Evolutionary conservation across 2,329 filamentous ascomycete genomes (phyloP).

Genomic region (Stromatinia cepivora): DNA sequence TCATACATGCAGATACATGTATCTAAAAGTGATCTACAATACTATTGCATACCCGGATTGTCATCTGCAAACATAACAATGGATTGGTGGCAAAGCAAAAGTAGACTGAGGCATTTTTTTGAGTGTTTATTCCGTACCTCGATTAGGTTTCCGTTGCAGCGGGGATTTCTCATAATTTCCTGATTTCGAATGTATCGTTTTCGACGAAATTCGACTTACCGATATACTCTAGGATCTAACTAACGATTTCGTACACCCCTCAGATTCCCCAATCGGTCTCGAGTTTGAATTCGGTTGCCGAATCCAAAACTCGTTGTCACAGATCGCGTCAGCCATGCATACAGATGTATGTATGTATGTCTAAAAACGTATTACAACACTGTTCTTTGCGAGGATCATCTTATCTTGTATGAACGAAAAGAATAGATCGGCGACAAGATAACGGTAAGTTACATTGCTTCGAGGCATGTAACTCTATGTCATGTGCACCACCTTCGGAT

Average conservation of each 20-base stretch:
- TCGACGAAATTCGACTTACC: background rate
- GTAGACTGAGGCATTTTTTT: background rate
- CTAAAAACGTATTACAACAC: background rate
- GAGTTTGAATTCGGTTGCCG: background rate
- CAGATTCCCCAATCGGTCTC: background rate
- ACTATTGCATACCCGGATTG: too few relatives aligned
- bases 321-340: background rate
- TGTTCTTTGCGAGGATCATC: background rate
- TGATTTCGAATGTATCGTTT: background rate
- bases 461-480: background rate
- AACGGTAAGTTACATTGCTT: background rate
- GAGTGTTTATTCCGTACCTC: background rate
- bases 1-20: background rate
- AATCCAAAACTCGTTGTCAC: background rate
- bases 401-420: background rate
- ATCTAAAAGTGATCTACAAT: background rate
- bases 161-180: background rate
- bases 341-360: background rate
- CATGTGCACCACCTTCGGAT: background rate
- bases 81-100: background rate
- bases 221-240: background rate
- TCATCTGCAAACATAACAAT: background rate
- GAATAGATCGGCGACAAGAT: background rate
- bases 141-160: background rate
- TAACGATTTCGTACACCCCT: background rate